phyloP scores from a whole-genome alignment of 2,329 filamentous ascomycete genomes.

The Thermothelomyces thermophilus region DNA sequence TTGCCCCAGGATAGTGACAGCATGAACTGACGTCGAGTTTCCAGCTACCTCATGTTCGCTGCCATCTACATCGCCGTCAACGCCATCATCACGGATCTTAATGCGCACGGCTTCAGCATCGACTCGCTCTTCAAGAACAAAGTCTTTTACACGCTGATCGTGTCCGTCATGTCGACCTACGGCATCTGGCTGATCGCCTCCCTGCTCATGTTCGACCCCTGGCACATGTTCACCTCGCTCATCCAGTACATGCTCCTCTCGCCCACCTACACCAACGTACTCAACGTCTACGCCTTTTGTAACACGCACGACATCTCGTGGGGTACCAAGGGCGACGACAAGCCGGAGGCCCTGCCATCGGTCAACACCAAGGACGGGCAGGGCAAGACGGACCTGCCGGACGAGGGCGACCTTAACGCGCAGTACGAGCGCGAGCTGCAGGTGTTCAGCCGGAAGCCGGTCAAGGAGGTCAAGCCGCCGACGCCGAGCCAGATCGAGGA shows the following conservation, averaged over 20 bases:
- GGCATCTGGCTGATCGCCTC: constrained; percentile 88
- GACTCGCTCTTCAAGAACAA: constrained; percentile 73
- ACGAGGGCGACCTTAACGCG: constrained; percentile 89
- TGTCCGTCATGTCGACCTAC: constrained; percentile 88
- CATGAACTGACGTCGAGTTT: too few species aligned
- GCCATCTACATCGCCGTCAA: constrained; percentile 89
- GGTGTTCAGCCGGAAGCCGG: constrained; percentile 67
- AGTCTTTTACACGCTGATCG: constrained; percentile 87
- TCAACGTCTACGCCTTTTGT: constrained; percentile 98
- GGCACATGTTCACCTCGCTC: constrained; percentile 98
- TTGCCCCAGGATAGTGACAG: too few species aligned
- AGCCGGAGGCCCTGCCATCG: constrained; percentile 80
- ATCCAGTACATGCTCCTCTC: constrained; percentile 91
- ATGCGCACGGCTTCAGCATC: constrained; percentile 58
- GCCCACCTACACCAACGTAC: constrained; percentile 94
- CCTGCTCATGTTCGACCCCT: constrained; percentile 92
- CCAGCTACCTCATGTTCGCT: constrained; percentile 83
- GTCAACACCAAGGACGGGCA: constrained; percentile 82
- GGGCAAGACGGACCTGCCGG: constrained; percentile 91
- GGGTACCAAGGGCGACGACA: constrained; percentile 98
- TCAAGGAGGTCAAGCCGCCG: constrained; percentile 60
- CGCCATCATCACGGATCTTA: constrained; percentile 68
- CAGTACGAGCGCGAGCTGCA: constrained; percentile 84
- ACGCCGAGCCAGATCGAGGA: constrained; percentile 56
- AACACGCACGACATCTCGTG: constrained; percentile 97